These are phyloP conservation scores for Cadophora malorum DNA, from an alignment of 2,329 filamentous ascomycete species.

Conservation along the genomic window DNA sequence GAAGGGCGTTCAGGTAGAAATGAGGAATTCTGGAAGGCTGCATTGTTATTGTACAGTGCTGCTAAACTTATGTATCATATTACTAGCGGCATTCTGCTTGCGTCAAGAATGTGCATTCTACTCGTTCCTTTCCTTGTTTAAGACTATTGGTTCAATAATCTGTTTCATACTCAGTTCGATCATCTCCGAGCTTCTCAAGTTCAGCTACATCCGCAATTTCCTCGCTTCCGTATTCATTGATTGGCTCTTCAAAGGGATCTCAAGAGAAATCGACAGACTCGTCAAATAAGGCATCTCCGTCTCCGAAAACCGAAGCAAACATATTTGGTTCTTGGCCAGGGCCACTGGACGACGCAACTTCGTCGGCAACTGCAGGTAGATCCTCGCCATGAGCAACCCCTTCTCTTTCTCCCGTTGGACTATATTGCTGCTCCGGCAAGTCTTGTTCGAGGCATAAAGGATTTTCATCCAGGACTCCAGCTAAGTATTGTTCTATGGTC, in stretches of 20 bases:
- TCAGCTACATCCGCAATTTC: not conserved
- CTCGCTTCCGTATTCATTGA: not conserved
- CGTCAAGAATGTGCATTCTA: conserved; percentile 1
- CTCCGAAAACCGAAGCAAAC: not conserved
- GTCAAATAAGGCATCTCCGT: not conserved
- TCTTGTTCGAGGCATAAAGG: not conserved
- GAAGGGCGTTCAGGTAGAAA: conserved; percentile 28
- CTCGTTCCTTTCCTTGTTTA: not conserved
- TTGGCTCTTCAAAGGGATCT: not conserved
- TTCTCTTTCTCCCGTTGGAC: not conserved
- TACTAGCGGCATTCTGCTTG: conserved; percentile 21
- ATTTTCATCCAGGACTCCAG: not conserved
- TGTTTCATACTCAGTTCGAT: not conserved
- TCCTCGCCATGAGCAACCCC: not conserved
- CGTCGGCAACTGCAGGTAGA: not conserved
- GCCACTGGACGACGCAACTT: not conserved
- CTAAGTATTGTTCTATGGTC: not conserved
- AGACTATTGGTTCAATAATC: not conserved
- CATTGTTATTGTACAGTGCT: conserved; percentile 24
- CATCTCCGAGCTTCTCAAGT: not conserved
- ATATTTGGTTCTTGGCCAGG: not conserved
- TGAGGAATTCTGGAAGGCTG: conserved; percentile 19
- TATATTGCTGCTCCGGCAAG: too few species aligned
- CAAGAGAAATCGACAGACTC: not conserved
- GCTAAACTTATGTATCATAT: conserved; percentile 41